Conservation (phyloP, 2,329 filamentous ascomycete species). For the Verticillium albo-atrum region DNA sequence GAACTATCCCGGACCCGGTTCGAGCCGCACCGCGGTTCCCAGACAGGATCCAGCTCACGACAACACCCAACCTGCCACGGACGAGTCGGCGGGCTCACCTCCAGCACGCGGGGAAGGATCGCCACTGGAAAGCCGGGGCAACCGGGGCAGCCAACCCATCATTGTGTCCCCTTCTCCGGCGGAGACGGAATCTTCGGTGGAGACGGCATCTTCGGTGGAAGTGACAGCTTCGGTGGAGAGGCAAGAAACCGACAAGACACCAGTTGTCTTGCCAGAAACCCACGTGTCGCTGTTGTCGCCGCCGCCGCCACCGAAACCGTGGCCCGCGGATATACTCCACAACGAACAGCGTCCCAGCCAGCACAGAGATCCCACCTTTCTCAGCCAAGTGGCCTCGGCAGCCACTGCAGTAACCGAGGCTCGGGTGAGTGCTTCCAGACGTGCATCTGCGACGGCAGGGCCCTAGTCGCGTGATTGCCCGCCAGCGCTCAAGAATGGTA, state of each 20-base stretch:
- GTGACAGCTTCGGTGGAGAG: too few relatives aligned
- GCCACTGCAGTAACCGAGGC: constrained; percentile 19
- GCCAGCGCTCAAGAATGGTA: neutral
- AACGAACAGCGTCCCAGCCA: constrained; percentile 7
- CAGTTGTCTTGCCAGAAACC: neutral
- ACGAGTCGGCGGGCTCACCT: neutral
- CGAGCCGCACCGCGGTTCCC: constrained; percentile 11
- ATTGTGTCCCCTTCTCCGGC: neutral
- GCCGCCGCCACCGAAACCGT: constrained; percentile 4
- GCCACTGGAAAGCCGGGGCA: constrained; percentile 7
- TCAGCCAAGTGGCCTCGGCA: constrained; percentile 29
- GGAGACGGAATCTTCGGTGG: too few relatives aligned
- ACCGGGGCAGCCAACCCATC: neutral
- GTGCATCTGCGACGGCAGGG: constrained; percentile 4
- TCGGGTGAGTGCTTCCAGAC: constrained; percentile 4
- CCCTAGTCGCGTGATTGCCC: neutral
- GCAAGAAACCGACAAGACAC: neutral
- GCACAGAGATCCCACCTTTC: constrained; percentile 18
- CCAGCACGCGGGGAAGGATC: constrained; percentile 4
- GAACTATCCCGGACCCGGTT: constrained; percentile 16
- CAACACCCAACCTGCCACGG: neutral
- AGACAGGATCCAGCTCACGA: constrained; percentile 10
- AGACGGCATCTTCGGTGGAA: too few relatives aligned
- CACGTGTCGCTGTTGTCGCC: constrained; percentile 5
- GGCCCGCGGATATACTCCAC: constrained; percentile 7